Conservation (phyloP, 805 yeast species). For the Ogataea chonburiensis region DNA sequence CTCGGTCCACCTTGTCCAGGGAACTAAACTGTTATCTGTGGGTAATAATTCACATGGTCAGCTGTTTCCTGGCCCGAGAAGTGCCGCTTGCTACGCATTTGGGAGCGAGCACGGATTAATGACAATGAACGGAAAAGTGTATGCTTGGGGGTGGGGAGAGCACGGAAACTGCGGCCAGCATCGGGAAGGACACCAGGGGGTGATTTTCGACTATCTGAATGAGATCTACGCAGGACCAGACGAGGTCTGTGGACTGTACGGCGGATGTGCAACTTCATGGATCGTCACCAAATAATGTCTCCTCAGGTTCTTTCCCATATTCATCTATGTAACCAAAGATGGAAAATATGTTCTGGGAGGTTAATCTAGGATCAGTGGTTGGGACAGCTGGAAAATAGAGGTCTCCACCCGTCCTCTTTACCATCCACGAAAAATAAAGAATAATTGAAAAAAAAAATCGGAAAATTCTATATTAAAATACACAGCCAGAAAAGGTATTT, state of each 20-base stretch:
- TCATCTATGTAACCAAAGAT: slow-evolving; percentile 65
- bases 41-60: slow-evolving; percentile 86
- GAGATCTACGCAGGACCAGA: slow-evolving; percentile 27
- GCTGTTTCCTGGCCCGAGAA: slow-evolving; percentile 30
- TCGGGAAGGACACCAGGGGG: slow-evolving; percentile 25
- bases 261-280: slow-evolving; percentile 76
- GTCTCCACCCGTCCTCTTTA: slow-evolving; percentile 20
- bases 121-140: slow-evolving; percentile 37
- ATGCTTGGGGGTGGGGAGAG: slow-evolving; percentile 98
- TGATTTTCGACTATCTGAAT: slow-evolving; percentile 40
- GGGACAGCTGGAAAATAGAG: slow-evolving; percentile 33
- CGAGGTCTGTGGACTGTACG: slow-evolving; percentile 38
- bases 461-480: not conserved
- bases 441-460: slow-evolving; percentile 5
- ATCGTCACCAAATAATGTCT: slow-evolving; percentile 50
- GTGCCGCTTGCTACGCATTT: slow-evolving; percentile 35
- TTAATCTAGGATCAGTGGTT: slow-evolving; percentile 63
- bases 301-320: slow-evolving; percentile 76
- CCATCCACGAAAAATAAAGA: slow-evolving; percentile 17
- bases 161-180: slow-evolving; percentile 87
- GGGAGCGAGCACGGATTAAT: slow-evolving; percentile 89
- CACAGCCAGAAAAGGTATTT: too few relatives aligned
- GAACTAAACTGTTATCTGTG: slow-evolving; percentile 39
- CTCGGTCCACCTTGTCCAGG: slow-evolving; percentile 53
- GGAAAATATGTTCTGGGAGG: slow-evolving; percentile 82